These are phyloP conservation scores for Extremus antarcticus DNA, from an alignment of 495 filamentous ascomycete species.

Conservation along the genomic window DNA sequence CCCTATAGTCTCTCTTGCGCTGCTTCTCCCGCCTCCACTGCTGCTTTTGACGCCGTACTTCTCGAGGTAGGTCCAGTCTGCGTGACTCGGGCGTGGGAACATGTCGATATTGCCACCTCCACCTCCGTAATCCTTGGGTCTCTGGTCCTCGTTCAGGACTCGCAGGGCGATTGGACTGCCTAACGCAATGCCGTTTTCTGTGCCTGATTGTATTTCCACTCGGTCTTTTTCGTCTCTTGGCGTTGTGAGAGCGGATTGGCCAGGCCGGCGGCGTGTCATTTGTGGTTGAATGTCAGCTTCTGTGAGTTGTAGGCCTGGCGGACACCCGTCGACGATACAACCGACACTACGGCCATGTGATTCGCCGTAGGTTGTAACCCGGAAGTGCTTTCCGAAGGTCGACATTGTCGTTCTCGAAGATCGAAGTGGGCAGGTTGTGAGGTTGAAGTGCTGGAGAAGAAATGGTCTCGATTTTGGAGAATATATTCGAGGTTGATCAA, in stretches of 20 bases:
- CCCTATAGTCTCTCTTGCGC: slow-evolving; percentile 88
- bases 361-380: slow-evolving; percentile 33
- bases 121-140: slow-evolving; percentile 80
- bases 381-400: slow-evolving; percentile 72
- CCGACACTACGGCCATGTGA: slow-evolving; percentile 33
- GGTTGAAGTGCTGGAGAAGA: too few species aligned
- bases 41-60: slow-evolving; percentile 95
- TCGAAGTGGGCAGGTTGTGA: too few species aligned
- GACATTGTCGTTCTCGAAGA: slow-evolving; percentile 54
- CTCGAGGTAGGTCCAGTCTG: slow-evolving; percentile 92
- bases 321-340: slow-evolving; percentile 48
- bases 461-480: too few species aligned
- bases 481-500: too few species aligned
- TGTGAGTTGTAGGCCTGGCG: slow-evolving; percentile 78
- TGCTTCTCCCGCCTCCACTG: slow-evolving; percentile 84
- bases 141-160: slow-evolving; percentile 84
- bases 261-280: slow-evolving; percentile 81
- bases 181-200: slow-evolving; percentile 82
- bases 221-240: slow-evolving; percentile 87
- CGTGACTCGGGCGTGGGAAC: slow-evolving; percentile 86
- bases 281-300: slow-evolving; percentile 91
- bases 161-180: slow-evolving; percentile 85
- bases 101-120: slow-evolving; percentile 73
- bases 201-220: slow-evolving; percentile 88
- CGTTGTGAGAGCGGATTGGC: slow-evolving; percentile 82